These are phyloP conservation scores for Butyriboletus loyo DNA, from an alignment of 768 basidiomycete species.

Conservation along the genomic window DNA sequence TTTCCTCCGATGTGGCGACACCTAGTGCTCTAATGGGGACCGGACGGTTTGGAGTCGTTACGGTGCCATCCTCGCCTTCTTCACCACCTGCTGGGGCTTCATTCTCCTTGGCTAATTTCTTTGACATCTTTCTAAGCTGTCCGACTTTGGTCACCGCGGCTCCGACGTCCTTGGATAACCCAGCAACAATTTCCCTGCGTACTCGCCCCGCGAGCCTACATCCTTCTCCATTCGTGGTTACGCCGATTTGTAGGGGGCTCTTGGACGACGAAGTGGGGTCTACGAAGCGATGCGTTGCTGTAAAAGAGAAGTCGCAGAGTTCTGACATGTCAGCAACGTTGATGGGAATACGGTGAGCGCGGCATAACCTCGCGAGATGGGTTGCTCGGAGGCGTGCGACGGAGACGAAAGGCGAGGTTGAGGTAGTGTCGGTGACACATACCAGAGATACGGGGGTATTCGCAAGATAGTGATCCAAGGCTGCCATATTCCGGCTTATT, in stretches of 20 bases:
- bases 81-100: constrained; percentile 36
- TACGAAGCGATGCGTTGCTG: constrained; percentile 79
- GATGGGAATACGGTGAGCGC: constrained; percentile 60
- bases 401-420: constrained; percentile 36
- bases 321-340: constrained; percentile 87
- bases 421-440: constrained; percentile 80
- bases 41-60: constrained; percentile 65
- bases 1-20: constrained; percentile 29
- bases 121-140: constrained; percentile 55
- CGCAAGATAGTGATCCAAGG: constrained; percentile 48
- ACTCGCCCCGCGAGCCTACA: constrained; percentile 81
- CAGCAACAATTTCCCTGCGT: constrained; percentile 75
- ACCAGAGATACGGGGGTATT: constrained; percentile 46
- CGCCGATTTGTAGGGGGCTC: constrained; percentile 67
- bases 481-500: constrained; percentile 38
- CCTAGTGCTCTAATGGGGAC: constrained; percentile 41
- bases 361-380: constrained; percentile 55
- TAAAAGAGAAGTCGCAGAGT: constrained; percentile 87
- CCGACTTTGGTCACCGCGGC: constrained; percentile 74
- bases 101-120: constrained; percentile 24
- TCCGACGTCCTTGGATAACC: constrained; percentile 70
- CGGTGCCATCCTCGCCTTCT: constrained; percentile 49
- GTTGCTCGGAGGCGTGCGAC: constrained; percentile 46
- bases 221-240: constrained; percentile 90
- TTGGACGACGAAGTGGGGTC: constrained; percentile 43